A percentile compares a stretch with the other conserved stretches of the same genome.
These are phyloP conservation scores for Rhododendron ferrugineum DNA, from an alignment of 148 eudicot species.

Conservation along the genomic window DNA sequence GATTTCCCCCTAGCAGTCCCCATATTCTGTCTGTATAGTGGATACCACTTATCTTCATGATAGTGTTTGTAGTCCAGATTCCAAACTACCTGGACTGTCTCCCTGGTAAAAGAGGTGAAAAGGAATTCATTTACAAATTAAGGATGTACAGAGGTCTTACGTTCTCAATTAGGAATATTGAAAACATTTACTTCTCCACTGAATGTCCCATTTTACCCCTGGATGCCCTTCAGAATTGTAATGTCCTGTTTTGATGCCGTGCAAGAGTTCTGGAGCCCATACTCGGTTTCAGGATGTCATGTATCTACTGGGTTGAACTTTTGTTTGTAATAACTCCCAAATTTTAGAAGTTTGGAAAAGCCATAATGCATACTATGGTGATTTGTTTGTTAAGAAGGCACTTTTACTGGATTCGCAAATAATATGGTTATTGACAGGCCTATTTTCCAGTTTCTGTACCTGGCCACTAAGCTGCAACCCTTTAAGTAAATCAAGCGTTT, in stretches of 20 bases:
- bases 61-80: background rate
- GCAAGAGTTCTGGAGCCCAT: background rate
- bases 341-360: background rate
- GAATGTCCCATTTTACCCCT: background rate
- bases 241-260: background rate
- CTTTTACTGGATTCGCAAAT: background rate
- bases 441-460: background rate
- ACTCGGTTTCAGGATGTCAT: background rate
- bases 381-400: background rate
- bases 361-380: background rate
- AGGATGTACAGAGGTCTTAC: background rate
- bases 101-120: background rate
- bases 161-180: background rate
- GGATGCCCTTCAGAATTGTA: background rate
- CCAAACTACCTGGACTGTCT: background rate
- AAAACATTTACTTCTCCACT: background rate
- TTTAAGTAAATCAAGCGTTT: background rate
- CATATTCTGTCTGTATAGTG: background rate
- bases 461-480: background rate
- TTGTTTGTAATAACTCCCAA: background rate
- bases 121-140: background rate
- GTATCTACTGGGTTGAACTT: background rate
- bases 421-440: background rate
- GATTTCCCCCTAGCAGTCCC: background rate
- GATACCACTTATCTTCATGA: background rate